These are phyloP conservation scores for Solanum virginianum DNA, from an alignment of 257 asterid species.

Conservation along the genomic window DNA sequence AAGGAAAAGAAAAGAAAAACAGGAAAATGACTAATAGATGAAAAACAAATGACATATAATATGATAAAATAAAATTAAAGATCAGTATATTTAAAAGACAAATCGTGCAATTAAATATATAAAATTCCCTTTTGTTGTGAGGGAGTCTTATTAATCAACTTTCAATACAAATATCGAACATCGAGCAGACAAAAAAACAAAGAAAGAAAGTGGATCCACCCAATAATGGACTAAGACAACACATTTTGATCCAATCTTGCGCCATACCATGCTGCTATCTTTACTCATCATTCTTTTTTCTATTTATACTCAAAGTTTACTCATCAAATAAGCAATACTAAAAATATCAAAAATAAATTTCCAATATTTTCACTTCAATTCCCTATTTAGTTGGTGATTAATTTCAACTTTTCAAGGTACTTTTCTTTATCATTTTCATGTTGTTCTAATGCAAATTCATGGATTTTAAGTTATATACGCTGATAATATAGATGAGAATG, in stretches of 20 bases:
- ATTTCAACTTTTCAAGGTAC: not conserved
- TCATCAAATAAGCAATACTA: not conserved
- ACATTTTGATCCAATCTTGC: not conserved
- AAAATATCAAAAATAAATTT: not conserved
- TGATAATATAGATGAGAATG: not conserved
- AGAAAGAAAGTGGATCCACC: no score
- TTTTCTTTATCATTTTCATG: not conserved
- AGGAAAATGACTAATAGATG: no score
- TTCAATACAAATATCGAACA: not conserved
- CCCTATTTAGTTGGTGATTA: not conserved
- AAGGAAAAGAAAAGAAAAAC: no score
- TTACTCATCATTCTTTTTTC: not conserved
- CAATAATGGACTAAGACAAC: not conserved
- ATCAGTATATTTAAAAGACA: rapidly evolving
- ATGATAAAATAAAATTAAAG: not conserved
- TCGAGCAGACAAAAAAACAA: not conserved
- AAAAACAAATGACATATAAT: no score
- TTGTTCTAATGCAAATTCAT: not conserved
- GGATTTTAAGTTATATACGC: not conserved
- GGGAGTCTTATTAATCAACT: rapidly evolving
- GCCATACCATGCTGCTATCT: not conserved
- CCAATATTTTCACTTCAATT: not conserved
- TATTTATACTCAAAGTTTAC: not conserved
- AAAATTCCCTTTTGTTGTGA: not conserved
- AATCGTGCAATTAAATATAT: not conserved